Conservation (phyloP, 1,284 basidiomycete genomes). For the Gymnopus androsaceus region DNA sequence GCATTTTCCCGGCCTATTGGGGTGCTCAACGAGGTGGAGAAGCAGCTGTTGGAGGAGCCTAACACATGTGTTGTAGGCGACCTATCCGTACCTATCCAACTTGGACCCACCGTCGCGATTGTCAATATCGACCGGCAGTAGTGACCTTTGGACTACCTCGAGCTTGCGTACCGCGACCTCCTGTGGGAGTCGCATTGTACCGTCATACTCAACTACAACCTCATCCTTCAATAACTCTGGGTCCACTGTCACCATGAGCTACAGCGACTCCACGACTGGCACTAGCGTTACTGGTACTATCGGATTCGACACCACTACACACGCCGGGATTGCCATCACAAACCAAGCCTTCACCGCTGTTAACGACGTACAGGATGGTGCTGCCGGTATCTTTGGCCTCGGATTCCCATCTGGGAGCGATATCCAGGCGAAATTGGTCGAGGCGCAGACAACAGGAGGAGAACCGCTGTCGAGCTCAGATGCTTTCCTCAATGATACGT, state of each 20-base stretch:
- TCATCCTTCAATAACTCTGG: conserved; percentile 30
- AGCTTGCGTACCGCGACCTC: conserved; percentile 30
- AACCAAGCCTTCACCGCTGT: conserved; percentile 38
- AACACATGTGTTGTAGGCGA: too few species aligned
- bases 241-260: conserved; percentile 25
- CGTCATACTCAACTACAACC: conserved; percentile 27
- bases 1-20: too few species aligned
- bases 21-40: too few species aligned
- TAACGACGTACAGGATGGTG: conserved; percentile 35
- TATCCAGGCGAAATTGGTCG: conserved; percentile 41
- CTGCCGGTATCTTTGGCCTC: conserved; percentile 42
- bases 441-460: conserved; percentile 35
- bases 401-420: conserved; percentile 41
- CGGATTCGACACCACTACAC: conserved; percentile 34
- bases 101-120: conserved; percentile 34
- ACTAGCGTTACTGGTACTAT: conserved; percentile 39
- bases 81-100: conserved; percentile 35
- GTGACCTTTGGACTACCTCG: conserved; percentile 42
- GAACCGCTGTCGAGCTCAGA: conserved; percentile 34
- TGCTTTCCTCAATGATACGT: conserved; percentile 41
- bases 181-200: conserved; percentile 20
- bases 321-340: conserved; percentile 38
- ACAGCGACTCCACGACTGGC: conserved; percentile 39
- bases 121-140: conserved; percentile 42
- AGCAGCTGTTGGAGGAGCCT: too few species aligned